phyloP scores from a whole-genome alignment of 441 rosid genomes.

The Aquilaria agallochum region DNA sequence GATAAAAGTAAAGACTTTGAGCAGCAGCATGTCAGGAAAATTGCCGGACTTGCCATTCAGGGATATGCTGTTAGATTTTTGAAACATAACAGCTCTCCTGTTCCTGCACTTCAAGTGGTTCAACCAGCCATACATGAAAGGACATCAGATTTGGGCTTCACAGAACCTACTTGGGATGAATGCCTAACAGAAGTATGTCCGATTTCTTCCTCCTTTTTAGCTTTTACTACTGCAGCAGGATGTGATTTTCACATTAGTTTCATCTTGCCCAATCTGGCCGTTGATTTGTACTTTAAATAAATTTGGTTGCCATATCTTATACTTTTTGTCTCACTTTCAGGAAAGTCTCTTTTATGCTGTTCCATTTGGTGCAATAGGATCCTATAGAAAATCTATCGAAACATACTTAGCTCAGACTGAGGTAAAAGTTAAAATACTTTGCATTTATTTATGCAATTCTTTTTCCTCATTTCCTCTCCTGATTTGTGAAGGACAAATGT shows the following conservation, averaged over 20 bases:
- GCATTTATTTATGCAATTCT: slow-evolving; percentile 7
- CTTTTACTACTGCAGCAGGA: neutral
- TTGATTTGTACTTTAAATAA: no score
- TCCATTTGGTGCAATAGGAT: slow-evolving; percentile 77
- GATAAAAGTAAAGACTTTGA: slow-evolving; percentile 36
- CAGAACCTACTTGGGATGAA: slow-evolving; percentile 62
- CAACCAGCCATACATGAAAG: slow-evolving; percentile 51
- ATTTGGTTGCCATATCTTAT: no score
- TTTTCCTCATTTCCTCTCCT: neutral
- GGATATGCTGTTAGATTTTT: slow-evolving; percentile 79
- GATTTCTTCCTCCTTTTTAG: slow-evolving; percentile 6
- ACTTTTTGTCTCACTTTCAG: slow-evolving; percentile 33
- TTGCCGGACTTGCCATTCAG: slow-evolving; percentile 35
- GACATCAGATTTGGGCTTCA: slow-evolving; percentile 40
- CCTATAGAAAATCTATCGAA: slow-evolving; percentile 71
- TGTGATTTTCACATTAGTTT: no score
- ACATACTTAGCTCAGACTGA: slow-evolving; percentile 56
- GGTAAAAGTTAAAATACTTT: slow-evolving; percentile 32
- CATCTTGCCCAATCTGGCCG: no score
- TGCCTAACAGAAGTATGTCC: slow-evolving; percentile 69
- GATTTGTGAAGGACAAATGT: slow-evolving; percentile 1
- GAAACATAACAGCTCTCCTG: slow-evolving; percentile 40
- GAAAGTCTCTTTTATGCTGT: slow-evolving; percentile 86
- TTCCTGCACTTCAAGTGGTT: slow-evolving; percentile 46
- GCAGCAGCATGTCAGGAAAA: slow-evolving; percentile 30